phyloP scores from a whole-genome alignment of 2,329 filamentous ascomycete genomes.

The Teratosphaeria zuluensis region DNA sequence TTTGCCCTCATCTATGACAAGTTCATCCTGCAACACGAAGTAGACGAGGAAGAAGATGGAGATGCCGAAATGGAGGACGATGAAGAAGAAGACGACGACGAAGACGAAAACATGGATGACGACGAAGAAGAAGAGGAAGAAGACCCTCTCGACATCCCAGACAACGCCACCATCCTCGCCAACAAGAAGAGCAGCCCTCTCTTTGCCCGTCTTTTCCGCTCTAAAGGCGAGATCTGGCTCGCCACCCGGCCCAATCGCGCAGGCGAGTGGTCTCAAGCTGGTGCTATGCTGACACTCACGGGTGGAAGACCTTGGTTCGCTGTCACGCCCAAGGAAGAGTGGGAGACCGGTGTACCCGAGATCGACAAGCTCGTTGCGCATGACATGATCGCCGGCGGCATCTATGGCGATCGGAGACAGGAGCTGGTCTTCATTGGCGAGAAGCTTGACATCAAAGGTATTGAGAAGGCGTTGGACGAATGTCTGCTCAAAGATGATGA shows the following conservation, averaged over 20 bases:
- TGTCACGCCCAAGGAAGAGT: slow-evolving; percentile 34
- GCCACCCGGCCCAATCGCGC: slow-evolving; percentile 47
- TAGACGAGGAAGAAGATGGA: slow-evolving; percentile 22
- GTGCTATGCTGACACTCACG: slow-evolving; percentile 52
- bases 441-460: slow-evolving; percentile 42
- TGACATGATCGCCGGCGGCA: slow-evolving; percentile 35
- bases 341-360: slow-evolving; percentile 40
- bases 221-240: slow-evolving; percentile 53
- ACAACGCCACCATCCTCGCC: slow-evolving; percentile 36
- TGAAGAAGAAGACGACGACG: slow-evolving; percentile 12
- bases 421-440: slow-evolving; percentile 68
- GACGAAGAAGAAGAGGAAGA: slow-evolving; percentile 19
- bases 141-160: slow-evolving; percentile 23
- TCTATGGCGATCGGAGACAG: slow-evolving; percentile 61
- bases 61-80: slow-evolving; percentile 15
- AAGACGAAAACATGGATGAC: slow-evolving; percentile 15
- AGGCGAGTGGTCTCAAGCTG: slow-evolving; percentile 56
- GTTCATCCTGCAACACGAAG: slow-evolving; percentile 34
- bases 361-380: slow-evolving; percentile 39
- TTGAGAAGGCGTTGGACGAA: slow-evolving; percentile 47
- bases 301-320: slow-evolving; percentile 41
- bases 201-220: slow-evolving; percentile 39
- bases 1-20: slow-evolving; percentile 34
- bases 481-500: slow-evolving; percentile 56
- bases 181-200: slow-evolving; percentile 47